Percentiles rank a stretch among this genome's conserved stretches.
phyloP scores from a whole-genome alignment of 305 asterid genomes.

The Solanum hybrid region DNA sequence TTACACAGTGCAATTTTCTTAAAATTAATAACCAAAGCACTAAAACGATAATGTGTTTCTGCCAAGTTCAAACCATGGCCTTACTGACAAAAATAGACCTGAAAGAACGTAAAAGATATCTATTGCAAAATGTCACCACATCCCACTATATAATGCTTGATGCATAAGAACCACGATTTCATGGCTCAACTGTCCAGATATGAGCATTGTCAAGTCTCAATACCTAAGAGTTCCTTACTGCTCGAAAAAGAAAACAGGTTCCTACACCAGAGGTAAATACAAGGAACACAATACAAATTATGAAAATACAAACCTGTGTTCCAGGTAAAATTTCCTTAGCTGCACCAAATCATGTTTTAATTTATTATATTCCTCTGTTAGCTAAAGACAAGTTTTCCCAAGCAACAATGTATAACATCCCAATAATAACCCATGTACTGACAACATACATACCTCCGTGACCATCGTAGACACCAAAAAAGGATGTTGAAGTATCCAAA shows the following conservation, averaged over 20 bases:
- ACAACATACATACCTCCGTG: slow-evolving; percentile 65
- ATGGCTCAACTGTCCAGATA: neutral
- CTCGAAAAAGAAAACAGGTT: neutral
- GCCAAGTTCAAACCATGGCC: neutral
- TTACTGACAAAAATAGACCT: neutral
- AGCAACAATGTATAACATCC: neutral
- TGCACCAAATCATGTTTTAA: neutral
- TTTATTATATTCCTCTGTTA: neutral
- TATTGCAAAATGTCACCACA: neutral
- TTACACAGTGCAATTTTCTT: neutral
- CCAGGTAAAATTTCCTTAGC: neutral
- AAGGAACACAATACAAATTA: neutral
- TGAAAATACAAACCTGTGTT: neutral
- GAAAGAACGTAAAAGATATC: neutral
- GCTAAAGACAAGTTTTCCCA: neutral
- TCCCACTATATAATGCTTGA: neutral
- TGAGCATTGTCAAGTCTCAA: neutral
- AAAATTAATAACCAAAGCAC: neutral
- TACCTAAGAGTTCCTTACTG: neutral
- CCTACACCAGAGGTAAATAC: neutral
- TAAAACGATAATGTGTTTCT: neutral
- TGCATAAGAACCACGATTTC: neutral
- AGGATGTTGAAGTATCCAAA: slow-evolving; percentile 70
- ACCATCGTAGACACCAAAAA: slow-evolving; percentile 95
- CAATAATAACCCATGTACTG: neutral